A percentile compares a stretch with the other conserved stretches of the same genome.
Evolutionary conservation across 2,329 filamentous ascomycete species (phyloP).

Genomic region (Colletotrichum destructivum): DNA sequence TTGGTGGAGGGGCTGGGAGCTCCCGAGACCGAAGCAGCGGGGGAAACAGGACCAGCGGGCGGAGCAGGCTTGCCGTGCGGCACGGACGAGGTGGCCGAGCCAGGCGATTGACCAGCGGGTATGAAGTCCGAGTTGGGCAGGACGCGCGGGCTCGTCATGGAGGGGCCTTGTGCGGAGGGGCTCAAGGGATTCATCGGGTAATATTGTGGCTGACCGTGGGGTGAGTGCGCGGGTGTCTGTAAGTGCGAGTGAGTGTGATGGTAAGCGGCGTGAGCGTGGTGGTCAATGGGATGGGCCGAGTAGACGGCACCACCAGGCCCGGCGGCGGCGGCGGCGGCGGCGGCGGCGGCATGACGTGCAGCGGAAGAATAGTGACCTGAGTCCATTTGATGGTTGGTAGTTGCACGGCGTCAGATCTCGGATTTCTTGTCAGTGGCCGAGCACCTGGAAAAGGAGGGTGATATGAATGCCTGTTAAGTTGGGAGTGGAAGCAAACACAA

Average conservation of each 20-base stretch:
- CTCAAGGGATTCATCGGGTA: conserved; percentile 38
- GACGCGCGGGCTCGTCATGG: conserved; percentile 37
- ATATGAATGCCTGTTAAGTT: conserved; percentile 38
- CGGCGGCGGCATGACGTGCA: conserved; percentile 40
- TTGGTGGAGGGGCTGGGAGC: conserved; percentile 47
- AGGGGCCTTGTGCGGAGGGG: conserved; percentile 20
- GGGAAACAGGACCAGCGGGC: conserved; percentile 21
- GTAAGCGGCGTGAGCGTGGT: conserved; percentile 31
- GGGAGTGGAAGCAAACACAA: conserved; percentile 15
- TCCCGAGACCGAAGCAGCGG: conserved; percentile 19
- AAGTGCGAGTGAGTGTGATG: conserved; percentile 27
- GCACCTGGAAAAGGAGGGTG: conserved; percentile 31
- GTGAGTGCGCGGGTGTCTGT: conserved; percentile 31
- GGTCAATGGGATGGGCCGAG: conserved; percentile 29
- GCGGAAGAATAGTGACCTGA: conserved; percentile 35
- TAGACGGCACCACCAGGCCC: conserved; percentile 26
- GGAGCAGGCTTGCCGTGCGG: conserved; percentile 23
- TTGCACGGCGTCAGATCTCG: conserved; percentile 32
- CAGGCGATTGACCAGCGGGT: conserved; percentile 35
- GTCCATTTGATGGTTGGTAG: conserved; percentile 37
- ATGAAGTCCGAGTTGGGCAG: conserved; percentile 38
- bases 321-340: conserved; percentile 20
- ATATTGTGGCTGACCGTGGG: conserved; percentile 40
- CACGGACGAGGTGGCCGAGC: conserved; percentile 29
- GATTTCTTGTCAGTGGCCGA: conserved; percentile 24